Conservation (phyloP, 345 rosid species). For the Aquilaria malaccensis region DNA sequence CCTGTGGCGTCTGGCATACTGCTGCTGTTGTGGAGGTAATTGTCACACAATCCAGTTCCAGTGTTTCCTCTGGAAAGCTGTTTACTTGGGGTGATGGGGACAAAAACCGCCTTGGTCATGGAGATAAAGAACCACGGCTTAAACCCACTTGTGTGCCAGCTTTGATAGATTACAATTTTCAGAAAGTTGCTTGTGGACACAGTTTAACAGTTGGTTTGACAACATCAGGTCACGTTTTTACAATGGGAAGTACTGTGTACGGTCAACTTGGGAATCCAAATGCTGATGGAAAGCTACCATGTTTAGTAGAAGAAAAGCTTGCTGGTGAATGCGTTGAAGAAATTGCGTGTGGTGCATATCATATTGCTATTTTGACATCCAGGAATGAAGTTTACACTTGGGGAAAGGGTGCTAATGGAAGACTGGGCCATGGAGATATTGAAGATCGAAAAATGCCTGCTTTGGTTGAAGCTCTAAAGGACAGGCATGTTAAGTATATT, state of each 20-base stretch:
- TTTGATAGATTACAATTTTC: constrained; percentile 68
- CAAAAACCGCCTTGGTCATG: constrained; percentile 89
- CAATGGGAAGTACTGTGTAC: constrained; percentile 89
- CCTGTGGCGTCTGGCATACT: constrained; percentile 97
- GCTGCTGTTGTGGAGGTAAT: constrained; percentile 93
- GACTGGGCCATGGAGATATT: constrained; percentile 84
- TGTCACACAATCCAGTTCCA: constrained; percentile 68
- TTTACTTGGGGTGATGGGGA: constrained; percentile 99
- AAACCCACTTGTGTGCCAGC: constrained; percentile 90
- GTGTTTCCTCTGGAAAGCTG: constrained; percentile 68
- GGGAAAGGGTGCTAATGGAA: constrained; percentile 98
- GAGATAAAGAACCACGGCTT: constrained; percentile 82
- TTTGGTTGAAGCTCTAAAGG: constrained; percentile 73
- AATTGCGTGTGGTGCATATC: constrained; percentile 86
- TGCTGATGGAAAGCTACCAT: constrained; percentile 81
- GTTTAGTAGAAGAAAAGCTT: constrained; percentile 63
- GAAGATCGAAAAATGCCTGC: constrained; percentile 80
- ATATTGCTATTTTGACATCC: constrained; percentile 66
- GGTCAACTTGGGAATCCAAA: constrained; percentile 87
- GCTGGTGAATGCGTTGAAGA: constrained; percentile 67
- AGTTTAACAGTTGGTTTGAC: constrained; percentile 85
- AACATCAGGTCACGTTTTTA: constrained; percentile 61
- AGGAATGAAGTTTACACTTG: constrained; percentile 84
- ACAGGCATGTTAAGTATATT: constrained; percentile 72
- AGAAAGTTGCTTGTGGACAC: constrained; percentile 84